These are phyloP conservation scores for Inga oerstediana DNA, from an alignment of 306 rosid genomes.

Conservation along the genomic window DNA sequence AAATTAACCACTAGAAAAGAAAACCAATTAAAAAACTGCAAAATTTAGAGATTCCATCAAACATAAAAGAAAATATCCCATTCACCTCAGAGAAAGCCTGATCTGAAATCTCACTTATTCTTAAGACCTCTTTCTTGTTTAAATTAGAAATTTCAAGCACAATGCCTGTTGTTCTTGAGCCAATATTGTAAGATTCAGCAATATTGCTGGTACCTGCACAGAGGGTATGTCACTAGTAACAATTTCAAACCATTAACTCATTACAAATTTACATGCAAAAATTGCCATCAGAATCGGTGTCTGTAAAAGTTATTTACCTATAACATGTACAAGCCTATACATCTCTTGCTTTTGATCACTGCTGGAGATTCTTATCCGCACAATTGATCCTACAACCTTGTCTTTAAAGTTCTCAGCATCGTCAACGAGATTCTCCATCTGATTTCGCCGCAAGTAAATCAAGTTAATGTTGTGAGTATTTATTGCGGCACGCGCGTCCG, in stretches of 20 bases:
- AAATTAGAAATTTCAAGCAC: constrained; percentile 87
- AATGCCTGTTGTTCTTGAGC: constrained; percentile 61
- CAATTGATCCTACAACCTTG: constrained; percentile 86
- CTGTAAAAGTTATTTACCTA: constrained; percentile 55
- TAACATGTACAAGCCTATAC: constrained; percentile 94
- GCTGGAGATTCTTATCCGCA: constrained; percentile 74
- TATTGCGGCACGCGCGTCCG: constrained; percentile 76
- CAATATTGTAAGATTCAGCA: constrained; percentile 69
- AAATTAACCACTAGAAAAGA: constrained; percentile 37
- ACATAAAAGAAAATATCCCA: constrained; percentile 19
- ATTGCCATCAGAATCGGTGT: constrained; percentile 21
- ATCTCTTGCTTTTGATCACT: constrained; percentile 78
- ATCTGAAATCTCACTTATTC: constrained; percentile 79
- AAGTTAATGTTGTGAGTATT: constrained; percentile 79
- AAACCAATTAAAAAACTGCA: neutral
- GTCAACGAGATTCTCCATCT: constrained; percentile 63
- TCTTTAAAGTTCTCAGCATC: constrained; percentile 65
- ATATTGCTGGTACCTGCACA: constrained; percentile 81
- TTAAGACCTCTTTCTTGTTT: constrained; percentile 75
- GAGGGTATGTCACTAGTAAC: constrained; percentile 35
- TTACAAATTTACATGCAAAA: constrained; percentile 8
- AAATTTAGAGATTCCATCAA: constrained; percentile 10
- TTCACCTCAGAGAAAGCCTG: constrained; percentile 88
- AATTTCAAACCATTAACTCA: constrained; percentile 23
- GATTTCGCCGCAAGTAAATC: constrained; percentile 76